Evolutionary conservation across 2,329 filamentous ascomycete genomes (phyloP), one percentile per base, ranked within the genome.

Genomic region (Aaosphaeria pasadenensis): DNA sequence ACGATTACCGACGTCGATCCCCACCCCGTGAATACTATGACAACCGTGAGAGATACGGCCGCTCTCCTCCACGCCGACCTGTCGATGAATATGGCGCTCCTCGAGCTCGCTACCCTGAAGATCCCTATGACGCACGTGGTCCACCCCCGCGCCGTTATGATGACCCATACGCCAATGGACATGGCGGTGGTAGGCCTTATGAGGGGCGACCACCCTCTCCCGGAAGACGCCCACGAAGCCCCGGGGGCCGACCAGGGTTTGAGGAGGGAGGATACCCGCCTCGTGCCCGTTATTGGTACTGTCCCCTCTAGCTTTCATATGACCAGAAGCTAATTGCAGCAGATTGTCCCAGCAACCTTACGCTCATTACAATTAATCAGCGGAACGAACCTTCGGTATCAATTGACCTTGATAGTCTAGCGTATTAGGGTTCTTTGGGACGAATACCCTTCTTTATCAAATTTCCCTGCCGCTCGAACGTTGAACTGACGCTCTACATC

Each of bases 1-100:
- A 88, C 55, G 96, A 96, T 72, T 91, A 92, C 67, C 90, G 95
- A 65, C 86, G 91, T 62, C 92, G 89, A 64, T 79, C 81, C 48
- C 86, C 81, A 47, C 80, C 87, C 51, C 86, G 89, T 58, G 88
- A 92, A 51, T 95, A 96, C 74, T 95, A 96, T 72, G 89, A 92
- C 55, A 84, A 87, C 65, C 78, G 79, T 57, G 84, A 88, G 60
- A 60, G 66, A 49, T 69, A 69, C 58, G 86, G 89, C 49, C 90
- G 74, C 50, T 73, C 74, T 51, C 75, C 75, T 53, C 74, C 89
- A 48, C 86, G 87, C 55, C 79, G 80, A 55, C 78, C 77, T 24
- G 85, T 87, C 40, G 91, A 95, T 64, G 94, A 95, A 59, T 77
- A 77, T 62, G 83, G 84, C 46, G 83, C 84, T 55, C 82, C 81